Conservation (phyloP, 352 stramenopile genomes). For the Globisporangium radiosum region DNA sequence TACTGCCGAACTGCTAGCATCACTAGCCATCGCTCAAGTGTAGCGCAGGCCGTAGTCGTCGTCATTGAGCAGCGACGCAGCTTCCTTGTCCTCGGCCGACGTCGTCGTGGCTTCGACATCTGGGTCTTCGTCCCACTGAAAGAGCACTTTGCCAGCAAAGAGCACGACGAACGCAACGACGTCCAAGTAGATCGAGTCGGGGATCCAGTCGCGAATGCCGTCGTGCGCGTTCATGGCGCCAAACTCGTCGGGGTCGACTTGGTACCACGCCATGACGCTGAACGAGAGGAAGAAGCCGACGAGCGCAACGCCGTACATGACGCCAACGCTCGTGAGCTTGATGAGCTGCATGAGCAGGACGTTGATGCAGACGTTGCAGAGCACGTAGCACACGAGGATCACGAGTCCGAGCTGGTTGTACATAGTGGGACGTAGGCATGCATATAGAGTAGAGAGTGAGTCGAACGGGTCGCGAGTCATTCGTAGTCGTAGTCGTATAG, state of each 20-base stretch:
- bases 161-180: constrained; percentile 65
- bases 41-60: constrained; percentile 73
- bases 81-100: constrained; percentile 82
- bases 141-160: constrained; percentile 63
- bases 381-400: constrained; percentile 64
- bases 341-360: constrained; percentile 66
- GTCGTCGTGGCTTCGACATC: constrained; percentile 75
- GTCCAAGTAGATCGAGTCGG: constrained; percentile 59
- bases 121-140: constrained; percentile 75
- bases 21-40: constrained; percentile 25
- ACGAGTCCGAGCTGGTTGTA: constrained; percentile 50
- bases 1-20: neutral
- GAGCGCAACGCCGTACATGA: constrained; percentile 69
- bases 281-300: constrained; percentile 74
- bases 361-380: constrained; percentile 79
- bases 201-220: constrained; percentile 66
- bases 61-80: constrained; percentile 60
- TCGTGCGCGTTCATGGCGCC: constrained; percentile 46
- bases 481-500: no score
- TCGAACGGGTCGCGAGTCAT: neutral
- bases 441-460: no score
- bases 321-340: constrained; percentile 66
- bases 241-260: constrained; percentile 65
- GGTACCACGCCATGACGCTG: constrained; percentile 65
- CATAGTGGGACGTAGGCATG: neutral